Evolutionary conservation across 1,139 yeast species (phyloP), one percentile per base, ranked within the genome.

Genomic region (Zygoascus meyerae): DNA sequence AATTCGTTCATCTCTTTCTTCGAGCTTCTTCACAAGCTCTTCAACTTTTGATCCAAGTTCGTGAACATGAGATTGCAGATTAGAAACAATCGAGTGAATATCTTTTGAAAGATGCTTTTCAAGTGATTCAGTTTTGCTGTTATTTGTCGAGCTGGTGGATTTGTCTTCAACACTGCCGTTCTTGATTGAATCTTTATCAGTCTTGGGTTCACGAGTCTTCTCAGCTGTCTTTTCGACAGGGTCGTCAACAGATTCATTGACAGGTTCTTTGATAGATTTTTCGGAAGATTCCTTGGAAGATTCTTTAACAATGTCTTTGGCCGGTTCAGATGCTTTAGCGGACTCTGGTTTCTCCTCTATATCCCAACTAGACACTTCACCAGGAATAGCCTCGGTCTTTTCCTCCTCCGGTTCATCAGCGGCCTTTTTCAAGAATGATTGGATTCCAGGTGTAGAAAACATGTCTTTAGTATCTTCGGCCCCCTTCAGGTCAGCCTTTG

Each of bases 341-440:
- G 50, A 33, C 39, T 32, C 43, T 42, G 49, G 18, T 50, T 50
- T 40, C 52, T 55, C 61, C 17, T 55, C 60, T 6, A 51, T 48
- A 26, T 55, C 51, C 67, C 67, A 63, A 3, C 60, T 54, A 34
- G 62, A 55, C 37, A 54, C 58, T 16, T 57, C 56, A 17, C 43
- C 49, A 31, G 45, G 41, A 8, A 46, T 47, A n/a, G 53, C 49
- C 29, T 46, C 33, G 12, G 53, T 42, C 40, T 51, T 49, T 32
- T 52, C 60, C 35, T 61, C 59, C 12, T 66, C 55, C 34, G 65
- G 67, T 14, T 68, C 73, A 2, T 75, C 80, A n/a, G 77, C 81
- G 14, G 71, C 58, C 38, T n/a, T 73, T 77, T 51, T 76, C 78
- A 31, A 77, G 63, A 40, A 67, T 68, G 66, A 68, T 39, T 65